Evolutionary conservation across 2,329 filamentous ascomycete species (phyloP).

Genomic region (Microcera coccophila): DNA sequence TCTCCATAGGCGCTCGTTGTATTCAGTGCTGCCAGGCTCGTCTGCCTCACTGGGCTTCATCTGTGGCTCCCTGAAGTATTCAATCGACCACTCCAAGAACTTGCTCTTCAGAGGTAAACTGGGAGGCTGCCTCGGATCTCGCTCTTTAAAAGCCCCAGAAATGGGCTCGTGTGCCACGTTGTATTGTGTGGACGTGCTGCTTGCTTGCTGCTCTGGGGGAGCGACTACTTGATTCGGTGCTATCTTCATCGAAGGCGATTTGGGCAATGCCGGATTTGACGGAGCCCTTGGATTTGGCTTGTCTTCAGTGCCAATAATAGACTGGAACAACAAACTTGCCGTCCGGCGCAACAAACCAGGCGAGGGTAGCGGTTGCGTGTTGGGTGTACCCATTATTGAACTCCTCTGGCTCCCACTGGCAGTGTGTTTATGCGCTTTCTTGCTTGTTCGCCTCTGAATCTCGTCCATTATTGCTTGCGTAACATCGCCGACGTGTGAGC

Average conservation of each 20-base stretch:
- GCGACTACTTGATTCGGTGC: constrained; percentile 41
- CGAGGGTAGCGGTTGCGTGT: constrained; percentile 46
- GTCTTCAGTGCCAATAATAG: constrained; percentile 51
- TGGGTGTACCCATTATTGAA: constrained; percentile 36
- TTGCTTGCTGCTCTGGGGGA: constrained; percentile 74
- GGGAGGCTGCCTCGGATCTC: constrained; percentile 56
- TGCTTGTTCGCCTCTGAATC: constrained; percentile 52
- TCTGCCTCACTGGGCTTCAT: constrained; percentile 97
- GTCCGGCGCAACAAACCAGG: constrained; percentile 60
- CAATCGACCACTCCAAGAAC: constrained; percentile 93
- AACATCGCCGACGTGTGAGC: constrained; percentile 68
- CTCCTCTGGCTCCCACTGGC: constrained; percentile 41
- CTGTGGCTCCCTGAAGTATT: constrained; percentile 96
- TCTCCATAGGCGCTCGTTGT: constrained; percentile 92
- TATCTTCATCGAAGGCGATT: constrained; percentile 35
- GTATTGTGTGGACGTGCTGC: constrained; percentile 65
- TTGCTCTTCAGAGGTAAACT: constrained; percentile 72
- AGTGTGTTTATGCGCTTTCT: constrained; percentile 45
- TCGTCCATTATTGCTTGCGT: constrained; percentile 73
- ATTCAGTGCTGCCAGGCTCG: constrained; percentile 92
- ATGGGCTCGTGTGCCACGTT: constrained; percentile 71
- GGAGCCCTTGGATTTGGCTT: constrained; percentile 35
- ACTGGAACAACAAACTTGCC: constrained; percentile 59
- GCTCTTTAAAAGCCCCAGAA: constrained; percentile 69
- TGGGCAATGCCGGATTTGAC: constrained; percentile 25